Percentiles rank a stretch among this genome's conserved stretches.
These are phyloP conservation scores for Paraphoma chrysanthemicola DNA, from an alignment of 2,329 filamentous ascomycete species.

Conservation along the genomic window DNA sequence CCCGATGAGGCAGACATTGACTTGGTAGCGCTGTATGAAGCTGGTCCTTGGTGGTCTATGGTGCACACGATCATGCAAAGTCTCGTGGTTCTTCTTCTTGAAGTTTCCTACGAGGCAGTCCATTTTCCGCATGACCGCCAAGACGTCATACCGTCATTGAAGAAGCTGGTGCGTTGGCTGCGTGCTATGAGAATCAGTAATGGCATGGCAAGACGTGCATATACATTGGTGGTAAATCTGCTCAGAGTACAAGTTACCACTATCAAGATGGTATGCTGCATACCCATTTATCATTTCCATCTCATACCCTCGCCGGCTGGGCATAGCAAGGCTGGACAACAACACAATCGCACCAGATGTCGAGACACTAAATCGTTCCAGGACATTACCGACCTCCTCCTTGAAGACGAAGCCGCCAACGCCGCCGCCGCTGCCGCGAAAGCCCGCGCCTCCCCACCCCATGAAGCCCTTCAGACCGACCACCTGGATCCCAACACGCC, in stretches of 20 bases:
- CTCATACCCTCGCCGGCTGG: no score
- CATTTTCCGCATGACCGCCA: slow-evolving; percentile 24
- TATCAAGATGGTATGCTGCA: slow-evolving; percentile 14
- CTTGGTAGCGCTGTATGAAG: slow-evolving; percentile 18
- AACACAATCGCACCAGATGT: not conserved
- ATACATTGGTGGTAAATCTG: slow-evolving; percentile 22
- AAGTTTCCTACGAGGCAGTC: slow-evolving; percentile 37
- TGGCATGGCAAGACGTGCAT: slow-evolving; percentile 40
- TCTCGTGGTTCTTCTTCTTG: slow-evolving; percentile 45
- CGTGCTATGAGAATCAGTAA: slow-evolving; percentile 37
- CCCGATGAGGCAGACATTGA: slow-evolving; percentile 27
- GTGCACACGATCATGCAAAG: slow-evolving; percentile 45
- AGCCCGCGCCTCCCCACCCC: not conserved
- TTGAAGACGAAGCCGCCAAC: slow-evolving; percentile 13
- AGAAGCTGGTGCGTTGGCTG: slow-evolving; percentile 45
- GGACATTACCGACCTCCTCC: slow-evolving; percentile 23
- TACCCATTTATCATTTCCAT: no score
- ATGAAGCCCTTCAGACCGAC: not conserved
- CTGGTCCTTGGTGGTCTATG: slow-evolving; percentile 6
- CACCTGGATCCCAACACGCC: not conserved
- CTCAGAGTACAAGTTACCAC: slow-evolving; percentile 17
- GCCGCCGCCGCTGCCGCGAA: not conserved
- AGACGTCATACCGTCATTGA: slow-evolving; percentile 31
- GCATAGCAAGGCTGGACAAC: not conserved
- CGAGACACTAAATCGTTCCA: slow-evolving; percentile 3